Conservation (phyloP, 1,284 basidiomycete genomes). For the Boletus subluridellus region DNA sequence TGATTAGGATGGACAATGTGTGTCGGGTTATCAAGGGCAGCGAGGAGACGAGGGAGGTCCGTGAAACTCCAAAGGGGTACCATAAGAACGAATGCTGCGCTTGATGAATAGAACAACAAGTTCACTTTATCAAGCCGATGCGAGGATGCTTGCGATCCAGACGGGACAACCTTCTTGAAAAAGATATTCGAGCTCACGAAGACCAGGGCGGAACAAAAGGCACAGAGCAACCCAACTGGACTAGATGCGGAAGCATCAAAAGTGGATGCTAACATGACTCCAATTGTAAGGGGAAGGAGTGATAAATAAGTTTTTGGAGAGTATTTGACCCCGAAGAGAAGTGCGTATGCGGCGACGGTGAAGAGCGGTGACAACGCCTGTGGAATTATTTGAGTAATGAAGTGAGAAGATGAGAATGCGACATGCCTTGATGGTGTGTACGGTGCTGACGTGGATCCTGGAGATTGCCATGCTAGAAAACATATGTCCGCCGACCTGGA, state of each 20-base stretch:
- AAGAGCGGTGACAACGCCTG: constrained; percentile 96
- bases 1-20: constrained; percentile 50
- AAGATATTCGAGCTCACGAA: constrained; percentile 99
- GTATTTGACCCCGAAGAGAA: constrained; percentile 92
- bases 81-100: constrained; percentile 93
- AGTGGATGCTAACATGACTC: constrained; percentile 97
- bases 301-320: constrained; percentile 89
- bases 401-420: not conserved
- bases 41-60: constrained; percentile 70
- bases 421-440: constrained; percentile 96
- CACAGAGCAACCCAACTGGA: constrained; percentile 78
- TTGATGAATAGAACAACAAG: constrained; percentile 91
- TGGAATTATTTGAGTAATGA: constrained; percentile 6
- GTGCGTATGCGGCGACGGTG: constrained; percentile 91
- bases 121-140: constrained; percentile 97
- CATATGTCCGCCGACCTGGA: constrained; percentile 95
- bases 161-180: constrained; percentile 97
- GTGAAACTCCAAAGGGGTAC: constrained; percentile 89
- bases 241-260: constrained; percentile 89
- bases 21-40: constrained; percentile 38
- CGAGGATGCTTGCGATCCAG: constrained; percentile 47
- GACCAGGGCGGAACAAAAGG: constrained; percentile 91
- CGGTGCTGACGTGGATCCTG: constrained; percentile 93
- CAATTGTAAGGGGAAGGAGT: constrained; percentile 89
- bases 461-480: constrained; percentile 96